These are phyloP conservation scores for Ilyonectria mors-panacis DNA, from an alignment of 2,329 filamentous ascomycete genomes.

Conservation along the genomic window DNA sequence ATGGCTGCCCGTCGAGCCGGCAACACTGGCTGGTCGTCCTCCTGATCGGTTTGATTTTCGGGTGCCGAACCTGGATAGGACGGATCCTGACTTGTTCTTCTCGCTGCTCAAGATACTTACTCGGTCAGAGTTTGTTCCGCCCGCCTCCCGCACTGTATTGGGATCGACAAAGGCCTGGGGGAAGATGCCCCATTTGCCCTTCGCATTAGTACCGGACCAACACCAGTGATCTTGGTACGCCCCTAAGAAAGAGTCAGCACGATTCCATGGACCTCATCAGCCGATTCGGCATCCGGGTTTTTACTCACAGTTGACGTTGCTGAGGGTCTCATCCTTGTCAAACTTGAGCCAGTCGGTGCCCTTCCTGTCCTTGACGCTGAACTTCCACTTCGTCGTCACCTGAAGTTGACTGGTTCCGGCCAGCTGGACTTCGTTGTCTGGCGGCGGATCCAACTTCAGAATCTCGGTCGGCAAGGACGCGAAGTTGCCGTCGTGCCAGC, in stretches of 20 bases:
- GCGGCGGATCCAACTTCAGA: conserved; percentile 64
- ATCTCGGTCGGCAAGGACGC: conserved; percentile 66
- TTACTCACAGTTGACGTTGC: conserved; percentile 72
- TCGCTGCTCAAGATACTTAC: conserved; percentile 53
- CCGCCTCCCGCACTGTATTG: conserved; percentile 59
- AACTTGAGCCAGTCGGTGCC: conserved; percentile 69
- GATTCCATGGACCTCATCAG: background rate
- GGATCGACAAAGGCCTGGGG: conserved; percentile 65
- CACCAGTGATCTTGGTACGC: conserved; percentile 67
- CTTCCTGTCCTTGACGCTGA: conserved; percentile 60
- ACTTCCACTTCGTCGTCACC: conserved; percentile 69
- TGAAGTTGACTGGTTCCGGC: conserved; percentile 63
- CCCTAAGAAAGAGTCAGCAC: conserved; percentile 52
- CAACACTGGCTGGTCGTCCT: conserved; percentile 52
- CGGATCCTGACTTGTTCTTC: conserved; percentile 51
- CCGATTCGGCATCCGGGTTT: background rate
- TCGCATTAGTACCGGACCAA: conserved; percentile 68
- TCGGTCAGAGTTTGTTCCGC: conserved; percentile 46
- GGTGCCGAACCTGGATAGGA: conserved; percentile 55
- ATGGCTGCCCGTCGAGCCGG: conserved; percentile 52
- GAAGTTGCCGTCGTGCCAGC: conserved; percentile 68
- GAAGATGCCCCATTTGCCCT: conserved; percentile 69
- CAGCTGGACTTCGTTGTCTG: conserved; percentile 62
- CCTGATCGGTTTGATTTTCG: conserved; percentile 48
- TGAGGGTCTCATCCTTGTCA: conserved; percentile 77